Evolutionary conservation across 2,329 filamentous ascomycete species (phyloP), one percentile per base, ranked within the genome.

Genomic region (Claviceps humidiphila): DNA sequence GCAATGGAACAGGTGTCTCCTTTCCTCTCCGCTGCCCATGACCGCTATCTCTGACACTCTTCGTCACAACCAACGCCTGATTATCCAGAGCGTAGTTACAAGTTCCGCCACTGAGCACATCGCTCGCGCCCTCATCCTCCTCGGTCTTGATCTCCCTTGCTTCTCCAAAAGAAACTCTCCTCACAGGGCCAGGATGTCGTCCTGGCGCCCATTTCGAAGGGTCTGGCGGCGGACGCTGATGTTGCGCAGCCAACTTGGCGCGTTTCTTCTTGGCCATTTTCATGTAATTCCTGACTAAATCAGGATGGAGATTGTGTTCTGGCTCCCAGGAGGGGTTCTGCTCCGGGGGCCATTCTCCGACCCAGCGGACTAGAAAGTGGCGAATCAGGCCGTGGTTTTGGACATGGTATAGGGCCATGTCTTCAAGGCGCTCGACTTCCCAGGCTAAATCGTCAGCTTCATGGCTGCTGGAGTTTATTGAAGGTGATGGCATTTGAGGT

Each of bases 261-360:
- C 56, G 55, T 54, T 63, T 64, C 46, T 60, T 62, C 20, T 57
- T 63, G 2, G 45, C 51, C 13, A 58, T 57, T 48, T 67, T 69
- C 8, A 63, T 53, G 53, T 73, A 81, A 2, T 63, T 63, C 6
- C 61, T 64, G 1, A 78, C 64, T 41, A 79, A 58, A 0, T 53
- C 53, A 0, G 60, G 52, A 0, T 73, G 62, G 2, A 81, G 70
- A 50, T 80, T 77, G 3, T 69, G 69, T 55, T 74, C 71, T 0
- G 77, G 77, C 58, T 81, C 78, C 78, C 78, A 81, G 0, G 77
- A 75, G 0, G 76, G 75, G 51, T 81, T 80, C 58, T 80, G 70
- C 8, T 72, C 73, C 0, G 69, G 63, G 0, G 77, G 75, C 78
- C 78, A 81, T 53, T 77, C 63, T 7, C 78, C 78, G 45, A 71